Evolutionary conservation across 768 basidiomycete species (phyloP).

Genomic region (Collybiopsis confluens): DNA sequence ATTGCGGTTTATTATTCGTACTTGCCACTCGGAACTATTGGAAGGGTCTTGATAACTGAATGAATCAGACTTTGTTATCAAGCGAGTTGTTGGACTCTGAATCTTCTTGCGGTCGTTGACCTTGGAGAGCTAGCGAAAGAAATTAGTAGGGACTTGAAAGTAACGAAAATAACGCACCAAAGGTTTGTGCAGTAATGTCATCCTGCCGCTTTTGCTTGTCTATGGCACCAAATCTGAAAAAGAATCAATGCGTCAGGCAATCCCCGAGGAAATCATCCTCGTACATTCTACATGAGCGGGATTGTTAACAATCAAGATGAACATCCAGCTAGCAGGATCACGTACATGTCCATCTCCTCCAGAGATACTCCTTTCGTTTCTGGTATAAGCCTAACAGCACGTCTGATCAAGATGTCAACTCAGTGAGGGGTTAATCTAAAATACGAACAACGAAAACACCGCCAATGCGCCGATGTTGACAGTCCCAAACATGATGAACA

Average conservation of each 20-base stretch:
- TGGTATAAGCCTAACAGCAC: constrained; percentile 41
- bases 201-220: not conserved
- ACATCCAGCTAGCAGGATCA: not conserved
- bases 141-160: too few relatives aligned
- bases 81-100: not conserved
- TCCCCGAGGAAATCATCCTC: not conserved
- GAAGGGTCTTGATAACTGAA: too few relatives aligned
- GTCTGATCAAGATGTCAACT: too few relatives aligned
- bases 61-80: not conserved
- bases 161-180: not conserved
- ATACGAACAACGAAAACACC: constrained; percentile 40
- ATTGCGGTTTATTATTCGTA: too few relatives aligned
- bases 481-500: constrained; percentile 51
- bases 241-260: too few relatives aligned
- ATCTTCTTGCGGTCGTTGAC: not conserved
- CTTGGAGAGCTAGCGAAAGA: not conserved
- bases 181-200: not conserved
- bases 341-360: constrained; percentile 45
- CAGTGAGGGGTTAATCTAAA: not conserved
- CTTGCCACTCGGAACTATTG: too few relatives aligned
- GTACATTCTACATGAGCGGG: not conserved
- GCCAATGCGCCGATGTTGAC: constrained; percentile 51
- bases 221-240: not conserved
- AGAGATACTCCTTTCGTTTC: constrained; percentile 58
- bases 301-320: too few relatives aligned